A percentile compares a stretch with the other conserved stretches of the same genome.
Conservation (phyloP, 148 eudicot species). For the Vaccinium corymbosum region DNA sequence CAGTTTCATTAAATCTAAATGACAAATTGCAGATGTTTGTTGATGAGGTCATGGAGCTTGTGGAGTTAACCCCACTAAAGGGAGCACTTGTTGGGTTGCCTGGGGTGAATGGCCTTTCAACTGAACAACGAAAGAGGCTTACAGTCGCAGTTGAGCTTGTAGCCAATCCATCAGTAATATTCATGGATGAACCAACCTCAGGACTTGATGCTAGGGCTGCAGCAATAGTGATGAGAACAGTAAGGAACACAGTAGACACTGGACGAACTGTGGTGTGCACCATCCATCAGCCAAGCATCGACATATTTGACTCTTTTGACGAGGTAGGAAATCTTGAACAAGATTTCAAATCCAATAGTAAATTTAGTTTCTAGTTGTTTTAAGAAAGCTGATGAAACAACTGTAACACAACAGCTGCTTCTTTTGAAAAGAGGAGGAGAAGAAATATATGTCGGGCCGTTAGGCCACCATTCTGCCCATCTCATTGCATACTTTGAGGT, state of each 20-base stretch:
- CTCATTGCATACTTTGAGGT: constrained; percentile 58
- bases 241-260: not conserved
- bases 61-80: not conserved
- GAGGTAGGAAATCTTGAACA: not conserved
- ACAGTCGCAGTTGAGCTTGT: not conserved
- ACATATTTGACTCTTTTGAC: not conserved
- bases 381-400: not conserved
- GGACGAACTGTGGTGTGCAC: constrained; percentile 8
- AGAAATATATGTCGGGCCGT: constrained; percentile 52
- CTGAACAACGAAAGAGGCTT: constrained; percentile 14
- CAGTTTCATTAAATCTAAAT: constrained; percentile 4
- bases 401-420: constrained; percentile 32
- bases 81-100: constrained; percentile 2
- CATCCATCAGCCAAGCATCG: constrained; percentile 6
- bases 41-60: constrained; percentile 6
- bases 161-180: constrained; percentile 2
- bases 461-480: constrained; percentile 38
- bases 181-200: constrained; percentile 11
- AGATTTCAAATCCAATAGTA: not conserved
- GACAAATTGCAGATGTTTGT: constrained; percentile 1
- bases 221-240: constrained; percentile 1
- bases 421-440: constrained; percentile 55
- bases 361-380: not conserved
- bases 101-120: not conserved
- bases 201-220: not conserved